Evolutionary conservation across 768 basidiomycete species (phyloP).

Genomic region (Pulveroboletus sp.): DNA sequence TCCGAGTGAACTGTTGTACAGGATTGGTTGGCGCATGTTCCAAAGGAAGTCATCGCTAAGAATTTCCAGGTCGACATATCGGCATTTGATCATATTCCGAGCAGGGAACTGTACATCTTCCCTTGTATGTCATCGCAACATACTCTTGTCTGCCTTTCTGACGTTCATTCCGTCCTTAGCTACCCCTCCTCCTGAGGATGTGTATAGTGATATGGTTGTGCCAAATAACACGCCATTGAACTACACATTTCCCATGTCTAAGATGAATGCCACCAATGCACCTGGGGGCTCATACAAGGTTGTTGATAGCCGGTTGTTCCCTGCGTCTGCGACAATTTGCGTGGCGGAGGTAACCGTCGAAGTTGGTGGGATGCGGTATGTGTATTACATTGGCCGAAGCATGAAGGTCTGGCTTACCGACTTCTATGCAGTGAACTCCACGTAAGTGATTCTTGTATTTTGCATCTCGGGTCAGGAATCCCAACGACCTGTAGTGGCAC

Average conservation of each 20-base stretch:
- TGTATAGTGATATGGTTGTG: constrained; percentile 39
- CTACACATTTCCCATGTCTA: constrained; percentile 51
- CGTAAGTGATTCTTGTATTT: constrained; percentile 24
- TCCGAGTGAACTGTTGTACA: constrained; percentile 24
- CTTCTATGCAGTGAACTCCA: constrained; percentile 38
- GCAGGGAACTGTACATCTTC: constrained; percentile 52
- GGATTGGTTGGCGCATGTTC: constrained; percentile 65
- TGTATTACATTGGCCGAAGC: not conserved
- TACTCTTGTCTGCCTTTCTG: not conserved
- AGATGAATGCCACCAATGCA: constrained; percentile 38
- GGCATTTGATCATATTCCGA: constrained; percentile 52
- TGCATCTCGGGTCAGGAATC: not conserved
- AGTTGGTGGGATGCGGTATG: constrained; percentile 55
- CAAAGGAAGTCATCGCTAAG: constrained; percentile 55
- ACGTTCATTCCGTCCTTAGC: constrained; percentile 23
- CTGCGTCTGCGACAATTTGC: constrained; percentile 47
- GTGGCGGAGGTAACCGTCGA: constrained; percentile 56
- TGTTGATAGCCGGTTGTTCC: constrained; percentile 52
- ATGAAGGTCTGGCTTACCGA: not conserved
- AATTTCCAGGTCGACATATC: constrained; percentile 50
- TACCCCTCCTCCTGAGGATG: constrained; percentile 38
- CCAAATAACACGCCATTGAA: constrained; percentile 49
- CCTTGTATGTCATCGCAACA: constrained; percentile 28
- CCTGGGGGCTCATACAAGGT: constrained; percentile 58
- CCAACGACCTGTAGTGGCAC: constrained; percentile 38